These are phyloP conservation scores for Backusella australiensis DNA, from an alignment of 192 early-diverging fungal genomes.

Conservation along the genomic window DNA sequence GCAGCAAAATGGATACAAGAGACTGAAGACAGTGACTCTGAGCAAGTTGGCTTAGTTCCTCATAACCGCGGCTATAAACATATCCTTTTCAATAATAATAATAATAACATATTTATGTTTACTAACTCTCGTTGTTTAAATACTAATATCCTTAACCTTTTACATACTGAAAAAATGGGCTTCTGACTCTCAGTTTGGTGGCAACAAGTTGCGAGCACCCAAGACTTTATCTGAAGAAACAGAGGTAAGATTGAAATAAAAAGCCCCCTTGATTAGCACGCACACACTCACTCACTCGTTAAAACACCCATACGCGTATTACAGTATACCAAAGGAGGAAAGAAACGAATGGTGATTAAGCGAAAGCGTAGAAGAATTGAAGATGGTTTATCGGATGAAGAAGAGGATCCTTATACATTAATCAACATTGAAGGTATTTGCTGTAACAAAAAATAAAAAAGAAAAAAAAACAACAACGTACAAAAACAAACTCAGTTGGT, in stretches of 20 bases:
- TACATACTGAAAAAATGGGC: conserved; percentile 53
- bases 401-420: conserved; percentile 61
- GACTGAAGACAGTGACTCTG: conserved; percentile 33
- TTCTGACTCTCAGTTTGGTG: conserved; percentile 38
- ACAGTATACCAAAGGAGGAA: conserved; percentile 37
- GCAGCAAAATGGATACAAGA: conserved; percentile 32
- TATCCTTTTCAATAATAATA: conserved; percentile 31
- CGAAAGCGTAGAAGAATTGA: conserved; percentile 22
- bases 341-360: conserved; percentile 40
- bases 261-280: conserved; percentile 11
- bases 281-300: neutral
- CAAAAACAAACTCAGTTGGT: conserved; percentile 15
- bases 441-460: neutral
- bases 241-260: conserved; percentile 20
- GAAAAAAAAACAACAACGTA: neutral
- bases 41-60: conserved; percentile 51
- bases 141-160: conserved; percentile 27
- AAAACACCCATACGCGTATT: neutral
- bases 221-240: conserved; percentile 32
- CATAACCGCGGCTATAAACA: conserved; percentile 72
- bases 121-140: neutral
- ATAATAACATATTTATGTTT: neutral
- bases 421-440: conserved; percentile 56
- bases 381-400: conserved; percentile 42
- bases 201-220: conserved; percentile 44